Evolutionary conservation across 192 early-diverging fungal species (phyloP), one percentile per base, ranked within the genome.

Genomic region (Umbelopsis vinacea): DNA sequence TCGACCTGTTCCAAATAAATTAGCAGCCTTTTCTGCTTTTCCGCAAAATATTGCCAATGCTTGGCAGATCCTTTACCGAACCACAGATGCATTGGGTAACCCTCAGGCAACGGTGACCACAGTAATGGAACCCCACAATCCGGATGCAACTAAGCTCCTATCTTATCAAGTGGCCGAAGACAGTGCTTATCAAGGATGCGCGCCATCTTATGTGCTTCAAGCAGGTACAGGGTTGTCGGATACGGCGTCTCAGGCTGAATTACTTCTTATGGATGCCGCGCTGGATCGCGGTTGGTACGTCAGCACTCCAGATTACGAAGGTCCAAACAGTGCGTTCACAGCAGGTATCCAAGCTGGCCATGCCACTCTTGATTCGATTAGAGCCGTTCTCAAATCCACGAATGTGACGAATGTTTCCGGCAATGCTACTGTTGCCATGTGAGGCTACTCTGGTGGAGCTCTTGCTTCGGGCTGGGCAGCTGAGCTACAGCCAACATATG

Each of bases 251-350:
- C 70, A 71, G 33, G 70, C 52, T 14, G 70, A 71, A 7, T 14
- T 71, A 7, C 52, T 71, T 7, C 53, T 71, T 24, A 71, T 71
- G 40, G 70, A 71, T 29, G 53, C 70, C 17, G 40, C 53, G 11
- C 50, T 71, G 29, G 70, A 53, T 37, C 70, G 70, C 37, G 70
- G 70, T 8, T 71, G 54, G 40, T 71, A 71, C 10, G 70, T 71
- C 48, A 70, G 22, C 21, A 57, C 54, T 8, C 52, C 70, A 1
- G 70, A 71, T 26, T 71, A 71, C 54, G 70, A 71, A 46, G 70
- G 70, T 22, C 40, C 52, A 35, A 37, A 46, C 21, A 53, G 52
- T n/a, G 53, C 52, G 22, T 71, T 71, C 37, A 71, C 70, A 9
- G 70, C 53, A 8, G 70, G 70, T 46, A 22, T 53, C 8, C 50